Evolutionary conservation across 1,284 basidiomycete genomes (phyloP).

Genomic region (Spongispora temasekensis): DNA sequence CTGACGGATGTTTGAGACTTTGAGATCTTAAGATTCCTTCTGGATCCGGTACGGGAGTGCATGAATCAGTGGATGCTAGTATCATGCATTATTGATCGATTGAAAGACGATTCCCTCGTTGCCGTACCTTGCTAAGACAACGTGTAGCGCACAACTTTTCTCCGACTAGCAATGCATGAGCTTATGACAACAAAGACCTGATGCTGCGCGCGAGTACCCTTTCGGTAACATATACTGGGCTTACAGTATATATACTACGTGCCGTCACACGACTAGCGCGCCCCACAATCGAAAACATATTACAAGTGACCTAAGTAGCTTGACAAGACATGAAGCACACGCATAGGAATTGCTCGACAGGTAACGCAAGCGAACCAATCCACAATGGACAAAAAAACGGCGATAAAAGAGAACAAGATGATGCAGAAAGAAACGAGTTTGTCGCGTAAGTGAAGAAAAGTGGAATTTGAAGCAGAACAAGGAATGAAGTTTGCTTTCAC

Average conservation of each 20-base stretch:
- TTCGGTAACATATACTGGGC: background rate
- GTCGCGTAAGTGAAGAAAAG: conserved; percentile 3
- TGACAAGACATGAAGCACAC: conserved; percentile 8
- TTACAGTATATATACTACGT: background rate
- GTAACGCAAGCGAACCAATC: conserved; percentile 11
- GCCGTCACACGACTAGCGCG: background rate
- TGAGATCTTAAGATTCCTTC: too few relatives aligned
- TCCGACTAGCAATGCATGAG: too few relatives aligned
- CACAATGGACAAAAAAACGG: conserved; percentile 3
- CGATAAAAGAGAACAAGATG: background rate
- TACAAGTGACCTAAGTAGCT: conserved; percentile 22
- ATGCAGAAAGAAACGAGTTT: background rate
- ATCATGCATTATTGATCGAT: too few relatives aligned
- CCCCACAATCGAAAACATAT: conserved; percentile 17
- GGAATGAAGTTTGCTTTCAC: conserved; percentile 14
- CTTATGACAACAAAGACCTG: too few relatives aligned
- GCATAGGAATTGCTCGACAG: conserved; percentile 12
- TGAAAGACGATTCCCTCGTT: too few relatives aligned
- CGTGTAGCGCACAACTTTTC: too few relatives aligned
- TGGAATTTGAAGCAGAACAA: conserved; percentile 11
- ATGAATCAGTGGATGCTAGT: too few relatives aligned
- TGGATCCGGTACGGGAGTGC: too few relatives aligned
- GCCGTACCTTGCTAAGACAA: too few relatives aligned
- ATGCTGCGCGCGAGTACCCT: background rate
- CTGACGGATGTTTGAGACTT: background rate